Conservation (phyloP, 2,329 filamentous ascomycete genomes). For the Cladophialophora bantiana region DNA sequence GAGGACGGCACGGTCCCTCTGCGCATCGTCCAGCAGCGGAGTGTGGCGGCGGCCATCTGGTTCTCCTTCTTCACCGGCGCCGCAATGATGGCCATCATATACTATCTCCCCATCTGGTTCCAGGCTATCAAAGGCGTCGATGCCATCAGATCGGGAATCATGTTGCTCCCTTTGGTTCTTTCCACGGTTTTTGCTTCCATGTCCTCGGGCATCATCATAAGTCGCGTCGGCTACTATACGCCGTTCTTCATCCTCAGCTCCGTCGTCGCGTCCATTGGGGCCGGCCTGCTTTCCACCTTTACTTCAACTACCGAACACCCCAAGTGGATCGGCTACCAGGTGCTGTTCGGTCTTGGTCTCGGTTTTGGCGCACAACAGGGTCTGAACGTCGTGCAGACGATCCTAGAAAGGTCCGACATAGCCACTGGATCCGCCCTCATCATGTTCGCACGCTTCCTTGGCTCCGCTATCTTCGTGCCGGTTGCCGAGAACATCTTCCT, state of each 20-base stretch:
- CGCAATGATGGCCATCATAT: constrained; percentile 47
- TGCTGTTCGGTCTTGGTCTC: constrained; percentile 41
- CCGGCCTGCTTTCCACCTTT: constrained; percentile 45
- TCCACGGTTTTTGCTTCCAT: constrained; percentile 28
- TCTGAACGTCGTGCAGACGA: constrained; percentile 42
- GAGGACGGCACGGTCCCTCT: constrained; percentile 53
- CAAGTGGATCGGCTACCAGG: constrained; percentile 45
- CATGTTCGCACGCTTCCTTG: constrained; percentile 47
- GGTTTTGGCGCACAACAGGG: constrained; percentile 40
- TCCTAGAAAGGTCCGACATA: constrained; percentile 40
- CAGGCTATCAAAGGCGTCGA: constrained; percentile 51
- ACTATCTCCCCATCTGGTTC: constrained; percentile 54
- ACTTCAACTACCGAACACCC: constrained; percentile 1
- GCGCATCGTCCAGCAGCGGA: constrained; percentile 49
- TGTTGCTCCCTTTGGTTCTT: constrained; percentile 32
- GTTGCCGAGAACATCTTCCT: constrained; percentile 43
- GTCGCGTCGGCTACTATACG: constrained; percentile 36
- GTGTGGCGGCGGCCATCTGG: constrained; percentile 43
- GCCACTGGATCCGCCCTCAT: constrained; percentile 42
- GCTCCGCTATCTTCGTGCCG: constrained; percentile 44
- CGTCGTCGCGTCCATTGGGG: constrained; percentile 39
- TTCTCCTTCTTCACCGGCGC: constrained; percentile 48
- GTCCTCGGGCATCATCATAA: constrained; percentile 24
- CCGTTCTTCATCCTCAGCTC: constrained; percentile 40
- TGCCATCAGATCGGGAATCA: constrained; percentile 34